Evolutionary conservation across 2,329 filamentous ascomycete genomes (phyloP).

Genomic region (Thielaviopsis cerberus): DNA sequence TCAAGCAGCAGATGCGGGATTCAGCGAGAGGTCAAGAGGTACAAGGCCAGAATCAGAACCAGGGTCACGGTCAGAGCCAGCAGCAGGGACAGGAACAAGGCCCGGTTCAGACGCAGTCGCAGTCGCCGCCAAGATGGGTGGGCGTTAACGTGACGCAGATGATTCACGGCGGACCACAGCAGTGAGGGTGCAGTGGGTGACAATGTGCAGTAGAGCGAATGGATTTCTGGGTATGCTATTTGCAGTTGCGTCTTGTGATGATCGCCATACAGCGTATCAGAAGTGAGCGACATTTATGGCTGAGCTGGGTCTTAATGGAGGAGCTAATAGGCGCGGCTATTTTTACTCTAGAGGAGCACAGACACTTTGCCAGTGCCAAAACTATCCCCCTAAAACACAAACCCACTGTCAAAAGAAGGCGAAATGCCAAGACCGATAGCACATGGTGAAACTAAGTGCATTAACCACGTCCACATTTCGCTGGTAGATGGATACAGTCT

Average conservation of each 20-base stretch:
- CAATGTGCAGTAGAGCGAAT: background rate
- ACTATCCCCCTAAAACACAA: too few relatives aligned
- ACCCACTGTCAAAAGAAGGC: too few relatives aligned
- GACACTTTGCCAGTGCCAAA: background rate
- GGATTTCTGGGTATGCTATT: background rate
- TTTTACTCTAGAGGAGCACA: background rate
- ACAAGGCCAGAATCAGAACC: slow-evolving; percentile 17
- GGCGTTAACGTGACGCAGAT: slow-evolving; percentile 27
- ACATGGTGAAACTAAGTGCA: background rate
- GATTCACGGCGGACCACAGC: slow-evolving; percentile 19
- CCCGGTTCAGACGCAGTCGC: background rate
- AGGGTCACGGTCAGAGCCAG: slow-evolving; percentile 7
- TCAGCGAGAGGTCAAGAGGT: slow-evolving; percentile 14
- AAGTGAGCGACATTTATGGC: background rate
- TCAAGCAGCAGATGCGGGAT: slow-evolving; percentile 20
- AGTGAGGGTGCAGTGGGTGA: too few relatives aligned
- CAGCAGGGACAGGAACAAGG: slow-evolving; percentile 3
- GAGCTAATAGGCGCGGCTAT: too few relatives aligned
- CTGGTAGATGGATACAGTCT: background rate
- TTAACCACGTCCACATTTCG: too few relatives aligned
- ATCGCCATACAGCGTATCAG: too few relatives aligned
- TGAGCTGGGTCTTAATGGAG: too few relatives aligned
- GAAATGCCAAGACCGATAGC: background rate
- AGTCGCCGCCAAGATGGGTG: slow-evolving; percentile 22
- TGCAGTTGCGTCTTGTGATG: background rate